Evolutionary conservation across 495 filamentous ascomycete genomes (phyloP), one percentile per base, ranked within the genome.

Genomic region (Glonium stellatum): DNA sequence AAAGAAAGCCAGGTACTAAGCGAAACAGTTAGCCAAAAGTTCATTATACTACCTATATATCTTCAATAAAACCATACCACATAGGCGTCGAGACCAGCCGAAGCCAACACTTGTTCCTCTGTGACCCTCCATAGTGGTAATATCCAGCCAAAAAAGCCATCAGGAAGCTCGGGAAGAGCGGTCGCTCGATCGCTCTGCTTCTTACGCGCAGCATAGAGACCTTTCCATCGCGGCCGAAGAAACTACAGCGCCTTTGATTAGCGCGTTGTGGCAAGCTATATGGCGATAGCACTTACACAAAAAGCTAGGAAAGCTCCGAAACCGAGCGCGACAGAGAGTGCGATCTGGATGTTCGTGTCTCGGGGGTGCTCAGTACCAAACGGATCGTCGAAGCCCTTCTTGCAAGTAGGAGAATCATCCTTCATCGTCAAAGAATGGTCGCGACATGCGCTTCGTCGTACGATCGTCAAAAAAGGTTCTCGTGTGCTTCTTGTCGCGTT

Each of bases 71-170:
- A 1, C 6, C n/a, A 47, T 73, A 91, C 88, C 63, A 96, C 93
- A 73, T 86, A 99, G 54, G 93, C 95, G 76, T 99, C 95, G 48
- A 99, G 78, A 0, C 95, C 95, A 12, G 92, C 92, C 31, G 92
- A 93, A 39, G 86, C 84, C 48, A 99, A 78, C 21, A 97, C 83
- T 71, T 97, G 85, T 67, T 95, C 82, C 47, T 97, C 91, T 12
- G 87, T 89, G 53, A 99, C 88, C 53, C 75, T 78, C 78, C 92
- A 93, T n/a, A 99, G 76, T 10, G 84, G 82, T 1, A 89, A 85
- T 35, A 97, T 93, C 95, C 95, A 99, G 68, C 92, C 93, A 62
- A 97, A 88, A 67, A 96, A 85, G 36, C 80, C 85, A 67, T 90
- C 83, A 48, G 95, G 91, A 5, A 99, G 84, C 46, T 87, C 82